These are phyloP conservation scores for Trichoderma lentiforme DNA, from an alignment of 2,329 filamentous ascomycete genomes.

Conservation along the genomic window DNA sequence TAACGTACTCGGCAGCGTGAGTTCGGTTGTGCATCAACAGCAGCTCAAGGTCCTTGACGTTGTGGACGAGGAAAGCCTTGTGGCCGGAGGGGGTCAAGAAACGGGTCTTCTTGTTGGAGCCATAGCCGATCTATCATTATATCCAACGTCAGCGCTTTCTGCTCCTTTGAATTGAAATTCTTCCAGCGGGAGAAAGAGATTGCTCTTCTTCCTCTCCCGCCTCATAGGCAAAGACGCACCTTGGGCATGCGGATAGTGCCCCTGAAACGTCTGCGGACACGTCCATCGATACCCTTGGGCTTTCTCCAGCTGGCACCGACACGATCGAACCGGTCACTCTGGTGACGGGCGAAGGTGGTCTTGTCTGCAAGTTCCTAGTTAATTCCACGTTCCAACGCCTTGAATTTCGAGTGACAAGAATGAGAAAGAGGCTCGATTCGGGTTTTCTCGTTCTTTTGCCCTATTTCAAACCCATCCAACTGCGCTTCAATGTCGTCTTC, in stretches of 20 bases:
- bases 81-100: conserved; percentile 99
- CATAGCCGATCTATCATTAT: conserved; percentile 79
- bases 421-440: background rate
- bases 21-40: conserved; percentile 99
- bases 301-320: conserved; percentile 93
- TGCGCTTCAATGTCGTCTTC: conserved; percentile 1
- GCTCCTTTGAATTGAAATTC: background rate
- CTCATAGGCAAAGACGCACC: conserved; percentile 58
- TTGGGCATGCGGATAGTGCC: conserved; percentile 95
- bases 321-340: conserved; percentile 95
- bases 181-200: background rate
- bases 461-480: conserved; percentile 4
- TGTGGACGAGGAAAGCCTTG: conserved; percentile 99
- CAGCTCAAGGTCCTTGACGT: conserved; percentile 91
- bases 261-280: conserved; percentile 95
- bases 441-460: background rate
- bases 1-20: conserved; percentile 93
- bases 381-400: conserved; percentile 31
- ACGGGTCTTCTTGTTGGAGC: conserved; percentile 98
- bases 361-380: conserved; percentile 61
- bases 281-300: conserved; percentile 99
- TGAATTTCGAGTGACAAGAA: background rate
- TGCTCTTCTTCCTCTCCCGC: background rate
- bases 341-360: conserved; percentile 94
- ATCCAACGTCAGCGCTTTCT: conserved; percentile 16